phyloP scores from a whole-genome alignment of 176 grass and related monocot genomes.

The Chrysopogon serrulatus region DNA sequence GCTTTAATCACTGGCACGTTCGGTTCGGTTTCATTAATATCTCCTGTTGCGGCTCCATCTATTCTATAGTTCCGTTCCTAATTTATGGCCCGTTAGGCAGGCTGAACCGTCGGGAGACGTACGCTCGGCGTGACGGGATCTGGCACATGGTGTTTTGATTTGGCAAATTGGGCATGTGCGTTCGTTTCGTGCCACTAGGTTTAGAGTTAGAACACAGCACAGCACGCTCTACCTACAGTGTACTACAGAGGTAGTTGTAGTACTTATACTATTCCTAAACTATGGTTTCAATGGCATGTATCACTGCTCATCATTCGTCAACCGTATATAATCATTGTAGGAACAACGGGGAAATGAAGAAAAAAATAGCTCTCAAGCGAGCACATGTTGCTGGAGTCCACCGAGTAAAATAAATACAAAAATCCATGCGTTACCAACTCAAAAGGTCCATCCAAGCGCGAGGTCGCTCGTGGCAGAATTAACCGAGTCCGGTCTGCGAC shows the following conservation, averaged over 20 bases:
- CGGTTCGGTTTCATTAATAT: not conserved
- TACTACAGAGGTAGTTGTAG: not conserved
- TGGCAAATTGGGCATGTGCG: not conserved
- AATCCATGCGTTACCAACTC: not conserved
- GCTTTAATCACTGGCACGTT: not conserved
- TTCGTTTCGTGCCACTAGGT: not conserved
- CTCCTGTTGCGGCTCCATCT: not conserved
- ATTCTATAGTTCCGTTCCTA: not conserved
- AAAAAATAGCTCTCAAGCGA: not conserved
- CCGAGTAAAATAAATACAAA: not conserved
- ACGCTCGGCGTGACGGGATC: not conserved
- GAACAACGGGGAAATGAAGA: not conserved
- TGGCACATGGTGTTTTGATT: constrained; percentile 24
- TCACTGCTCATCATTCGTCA: not conserved
- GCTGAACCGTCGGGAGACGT: not conserved
- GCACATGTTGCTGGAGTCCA: not conserved
- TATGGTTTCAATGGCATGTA: not conserved
- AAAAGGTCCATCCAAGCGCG: not conserved
- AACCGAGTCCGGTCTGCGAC: not conserved
- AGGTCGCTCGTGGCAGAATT: not conserved
- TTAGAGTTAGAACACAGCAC: not conserved
- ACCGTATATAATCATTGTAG: not conserved
- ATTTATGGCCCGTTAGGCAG: not conserved
- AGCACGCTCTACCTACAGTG: not conserved
- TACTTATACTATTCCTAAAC: not conserved